Conservation (phyloP, 2,329 filamentous ascomycete species). For the Penicillium sp. region DNA sequence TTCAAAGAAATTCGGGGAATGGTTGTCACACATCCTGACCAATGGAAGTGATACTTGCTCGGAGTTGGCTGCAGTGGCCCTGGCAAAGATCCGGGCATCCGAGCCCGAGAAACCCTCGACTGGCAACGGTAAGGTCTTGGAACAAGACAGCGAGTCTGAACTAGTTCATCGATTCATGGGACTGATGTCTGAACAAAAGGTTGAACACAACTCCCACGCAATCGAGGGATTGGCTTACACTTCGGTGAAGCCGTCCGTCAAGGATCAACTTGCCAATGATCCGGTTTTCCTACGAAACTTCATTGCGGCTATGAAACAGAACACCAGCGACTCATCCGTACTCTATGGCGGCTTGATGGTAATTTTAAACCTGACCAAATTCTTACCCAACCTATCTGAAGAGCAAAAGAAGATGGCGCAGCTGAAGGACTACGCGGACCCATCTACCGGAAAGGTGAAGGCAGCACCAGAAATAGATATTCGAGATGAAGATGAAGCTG, state of each 20-base stretch:
- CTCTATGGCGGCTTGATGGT: slow-evolving; percentile 87
- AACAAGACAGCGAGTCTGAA: slow-evolving; percentile 50
- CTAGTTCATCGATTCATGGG: slow-evolving; percentile 56
- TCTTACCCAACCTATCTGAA: slow-evolving; percentile 74
- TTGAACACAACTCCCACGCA: slow-evolving; percentile 66
- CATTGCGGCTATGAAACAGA: slow-evolving; percentile 49
- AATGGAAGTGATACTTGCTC: slow-evolving; percentile 61
- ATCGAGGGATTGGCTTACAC: slow-evolving; percentile 92
- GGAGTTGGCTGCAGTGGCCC: slow-evolving; percentile 65
- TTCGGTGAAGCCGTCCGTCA: slow-evolving; percentile 79
- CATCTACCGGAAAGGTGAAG: slow-evolving; percentile 67
- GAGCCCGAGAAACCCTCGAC: slow-evolving; percentile 32
- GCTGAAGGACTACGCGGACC: slow-evolving; percentile 90
- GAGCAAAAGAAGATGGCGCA: slow-evolving; percentile 91
- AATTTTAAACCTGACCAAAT: slow-evolving; percentile 79
- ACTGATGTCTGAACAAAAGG: slow-evolving; percentile 43
- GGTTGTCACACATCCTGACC: slow-evolving; percentile 81
- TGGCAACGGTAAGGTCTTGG: slow-evolving; percentile 35
- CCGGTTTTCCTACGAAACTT: slow-evolving; percentile 67
- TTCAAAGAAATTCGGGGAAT: slow-evolving; percentile 77
- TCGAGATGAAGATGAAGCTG: slow-evolving; percentile 73
- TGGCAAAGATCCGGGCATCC: slow-evolving; percentile 61
- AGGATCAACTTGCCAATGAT: slow-evolving; percentile 75
- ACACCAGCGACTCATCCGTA: slow-evolving; percentile 64
- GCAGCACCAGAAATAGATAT: slow-evolving; percentile 55